Evolutionary conservation across 169 alveolate genomes (phyloP).

Genomic region (Plasmodium sp.): DNA sequence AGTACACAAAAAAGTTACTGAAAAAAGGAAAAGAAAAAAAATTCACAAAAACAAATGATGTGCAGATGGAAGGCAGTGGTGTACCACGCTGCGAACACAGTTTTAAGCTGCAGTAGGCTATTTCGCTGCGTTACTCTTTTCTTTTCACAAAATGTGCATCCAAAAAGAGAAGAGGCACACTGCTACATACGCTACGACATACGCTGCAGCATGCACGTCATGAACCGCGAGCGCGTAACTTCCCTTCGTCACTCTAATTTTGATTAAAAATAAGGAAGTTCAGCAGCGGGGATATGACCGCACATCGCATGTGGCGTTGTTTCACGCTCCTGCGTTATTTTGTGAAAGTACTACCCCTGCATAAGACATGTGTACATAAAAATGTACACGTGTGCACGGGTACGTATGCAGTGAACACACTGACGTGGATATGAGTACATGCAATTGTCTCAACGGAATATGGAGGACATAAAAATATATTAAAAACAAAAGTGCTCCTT

Average conservation of each 20-base stretch:
- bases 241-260: not conserved
- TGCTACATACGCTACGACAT: not conserved
- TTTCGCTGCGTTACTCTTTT: not conserved
- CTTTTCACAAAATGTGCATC: not conserved
- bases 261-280: not conserved
- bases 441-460: not conserved
- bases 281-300: not conserved
- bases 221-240: not conserved
- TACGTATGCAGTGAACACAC: not conserved
- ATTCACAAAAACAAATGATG: not conserved
- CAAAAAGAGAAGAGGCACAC: not conserved
- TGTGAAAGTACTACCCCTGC: not conserved
- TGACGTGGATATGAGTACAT: not conserved
- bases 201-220: not conserved
- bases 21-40: not conserved
- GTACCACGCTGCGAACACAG: not conserved
- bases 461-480: not conserved
- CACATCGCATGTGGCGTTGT: not conserved
- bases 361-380: not conserved
- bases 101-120: not conserved
- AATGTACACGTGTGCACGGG: not conserved
- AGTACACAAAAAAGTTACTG: not conserved
- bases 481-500: not conserved
- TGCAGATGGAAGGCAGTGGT: not conserved
- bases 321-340: not conserved